Evolutionary conservation across 2,329 filamentous ascomycete species (phyloP), one percentile per base, ranked within the genome.

Genomic region (Akanthomyces lecanii): DNA sequence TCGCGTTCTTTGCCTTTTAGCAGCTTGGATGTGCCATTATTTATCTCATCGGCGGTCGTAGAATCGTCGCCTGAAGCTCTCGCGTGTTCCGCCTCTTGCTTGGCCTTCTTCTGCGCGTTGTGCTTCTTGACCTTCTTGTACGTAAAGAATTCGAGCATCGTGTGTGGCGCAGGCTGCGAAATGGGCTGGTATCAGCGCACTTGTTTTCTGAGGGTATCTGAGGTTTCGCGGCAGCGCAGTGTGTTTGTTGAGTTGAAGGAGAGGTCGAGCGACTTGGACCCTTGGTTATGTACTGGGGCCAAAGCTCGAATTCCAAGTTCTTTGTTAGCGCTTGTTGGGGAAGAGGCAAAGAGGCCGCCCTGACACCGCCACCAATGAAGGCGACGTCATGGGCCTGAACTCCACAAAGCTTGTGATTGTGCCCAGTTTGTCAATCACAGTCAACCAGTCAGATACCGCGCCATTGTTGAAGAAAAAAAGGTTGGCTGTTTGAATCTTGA

Each of bases 81-180:
- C 33, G 66, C 68, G 14, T 68, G 68, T 14, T 68, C 67, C 11
- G 64, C 66, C 8, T 72, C 65, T 25, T 71, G 67, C 52, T 71
- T 69, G 33, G 72, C 73, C 18, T 74, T 74, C 64, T 85, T 82
- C 64, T 85, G 78, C 2, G 77, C 80, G 68, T 78, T 80, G 71
- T 82, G 75, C 74, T 87, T 85, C 76, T 87, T 88, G 70, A 81
- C 76, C 72, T 87, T 88, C 72, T 84, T 87, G 76, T 82, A 83
- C 42, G 79, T 76, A 67, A 88, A 82, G 73, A 85, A 88, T 73
- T 88, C 85, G 65, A 88, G 71, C 86, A 89, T 89, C 55, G 66
- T 77, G 70, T 54, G 53, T 42, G 56, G 36, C 56, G 36, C 56
- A 51, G 56, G 21, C 14, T 30, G 23, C 18, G 18, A 25, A 50